These are phyloP conservation scores for Passiflora organensis DNA, from an alignment of 345 rosid genomes.

Conservation along the genomic window DNA sequence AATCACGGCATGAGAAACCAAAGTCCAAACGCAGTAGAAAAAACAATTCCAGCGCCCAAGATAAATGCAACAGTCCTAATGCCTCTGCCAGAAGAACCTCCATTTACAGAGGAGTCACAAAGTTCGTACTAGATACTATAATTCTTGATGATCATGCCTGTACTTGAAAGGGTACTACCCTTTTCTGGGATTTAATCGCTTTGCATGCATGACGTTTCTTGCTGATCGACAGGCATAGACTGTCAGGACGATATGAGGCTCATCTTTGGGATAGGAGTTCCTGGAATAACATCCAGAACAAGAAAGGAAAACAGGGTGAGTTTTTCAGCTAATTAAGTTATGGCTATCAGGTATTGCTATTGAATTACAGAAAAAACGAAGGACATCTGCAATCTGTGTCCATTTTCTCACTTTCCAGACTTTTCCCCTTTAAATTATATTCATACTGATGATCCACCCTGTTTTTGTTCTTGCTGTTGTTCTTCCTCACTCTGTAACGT, in stretches of 20 bases:
- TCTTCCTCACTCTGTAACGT: slow-evolving; percentile 38
- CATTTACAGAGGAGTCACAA: slow-evolving; percentile 93
- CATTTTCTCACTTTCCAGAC: background rate
- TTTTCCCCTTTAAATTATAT: background rate
- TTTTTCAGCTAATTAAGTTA: background rate
- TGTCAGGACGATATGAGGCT: slow-evolving; percentile 97
- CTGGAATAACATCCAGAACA: slow-evolving; percentile 85
- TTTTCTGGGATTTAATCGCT: slow-evolving; percentile 5
- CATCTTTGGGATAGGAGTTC: slow-evolving; percentile 97
- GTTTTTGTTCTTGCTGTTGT: slow-evolving; percentile 37
- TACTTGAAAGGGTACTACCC: too few species aligned
- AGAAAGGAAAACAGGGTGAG: slow-evolving; percentile 92
- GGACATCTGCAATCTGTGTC: slow-evolving; percentile 40
- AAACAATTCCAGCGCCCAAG: slow-evolving; percentile 14
- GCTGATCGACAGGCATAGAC: slow-evolving; percentile 60
- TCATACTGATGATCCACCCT: too few species aligned
- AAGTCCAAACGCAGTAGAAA: slow-evolving; percentile 49
- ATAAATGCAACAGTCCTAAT: slow-evolving; percentile 25
- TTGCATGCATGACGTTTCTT: slow-evolving; percentile 36
- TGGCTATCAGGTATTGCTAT: background rate
- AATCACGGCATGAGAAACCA: slow-evolving; percentile 15
- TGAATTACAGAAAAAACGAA: slow-evolving; percentile 13
- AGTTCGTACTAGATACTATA: slow-evolving; percentile 26
- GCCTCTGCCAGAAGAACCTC: slow-evolving; percentile 62
- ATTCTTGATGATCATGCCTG: too few species aligned